Percentiles rank a stretch among this genome's conserved stretches.
Conservation (phyloP, 371 early-diverging fungal genomes). For the Mucor sp. region DNA sequence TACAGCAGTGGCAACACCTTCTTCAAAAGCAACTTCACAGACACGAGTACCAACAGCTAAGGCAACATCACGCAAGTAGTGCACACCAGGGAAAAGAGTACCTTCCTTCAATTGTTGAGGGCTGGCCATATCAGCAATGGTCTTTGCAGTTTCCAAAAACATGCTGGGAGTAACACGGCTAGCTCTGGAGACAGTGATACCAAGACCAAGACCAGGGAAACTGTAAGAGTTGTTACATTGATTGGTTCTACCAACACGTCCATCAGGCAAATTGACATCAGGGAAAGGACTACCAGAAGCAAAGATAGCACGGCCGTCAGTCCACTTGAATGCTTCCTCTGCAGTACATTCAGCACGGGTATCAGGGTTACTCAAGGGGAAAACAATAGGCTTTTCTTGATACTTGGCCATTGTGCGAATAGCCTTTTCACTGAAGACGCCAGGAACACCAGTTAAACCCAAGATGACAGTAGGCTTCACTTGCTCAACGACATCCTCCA, state of each 20-base stretch:
- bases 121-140: conserved; percentile 62
- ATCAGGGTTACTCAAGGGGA: conserved; percentile 69
- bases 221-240: conserved; percentile 69
- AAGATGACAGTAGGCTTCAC: conserved; percentile 67
- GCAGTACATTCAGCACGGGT: conserved; percentile 68
- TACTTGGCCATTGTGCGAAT: conserved; percentile 60
- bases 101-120: conserved; percentile 63
- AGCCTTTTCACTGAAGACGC: conserved; percentile 64
- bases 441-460: conserved; percentile 62
- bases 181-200: conserved; percentile 58
- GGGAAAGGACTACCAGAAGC: conserved; percentile 65
- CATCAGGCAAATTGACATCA: conserved; percentile 48
- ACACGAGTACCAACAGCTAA: conserved; percentile 60
- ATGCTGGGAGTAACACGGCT: conserved; percentile 58
- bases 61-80: conserved; percentile 53
- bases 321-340: conserved; percentile 64
- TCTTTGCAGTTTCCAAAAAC: conserved; percentile 64
- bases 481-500: conserved; percentile 58
- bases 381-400: conserved; percentile 61
- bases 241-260: conserved; percentile 56
- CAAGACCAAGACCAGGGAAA: conserved; percentile 63
- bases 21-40: conserved; percentile 62
- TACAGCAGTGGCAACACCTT: conserved; percentile 52
- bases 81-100: conserved; percentile 60
- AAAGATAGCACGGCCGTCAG: conserved; percentile 65